These are phyloP conservation scores for Venturia effusa DNA, from an alignment of 2,329 filamentous ascomycete species.

Conservation along the genomic window DNA sequence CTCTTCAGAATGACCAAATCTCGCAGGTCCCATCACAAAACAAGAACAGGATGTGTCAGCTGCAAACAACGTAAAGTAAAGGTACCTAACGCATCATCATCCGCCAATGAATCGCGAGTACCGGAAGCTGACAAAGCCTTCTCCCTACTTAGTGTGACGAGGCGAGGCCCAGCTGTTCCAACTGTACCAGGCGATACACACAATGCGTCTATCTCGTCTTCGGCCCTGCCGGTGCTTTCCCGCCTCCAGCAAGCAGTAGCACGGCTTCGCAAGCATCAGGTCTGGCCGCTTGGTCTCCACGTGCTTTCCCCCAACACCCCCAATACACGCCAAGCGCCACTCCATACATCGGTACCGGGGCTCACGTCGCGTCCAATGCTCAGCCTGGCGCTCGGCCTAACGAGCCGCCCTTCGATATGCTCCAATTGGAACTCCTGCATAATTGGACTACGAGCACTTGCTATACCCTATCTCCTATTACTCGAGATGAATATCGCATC, in stretches of 20 bases:
- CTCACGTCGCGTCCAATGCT: neutral
- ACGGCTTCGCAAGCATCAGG: neutral
- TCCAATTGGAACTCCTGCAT: neutral
- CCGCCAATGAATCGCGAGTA: neutral
- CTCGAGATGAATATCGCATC: slow-evolving; percentile 22
- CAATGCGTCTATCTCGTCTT: neutral
- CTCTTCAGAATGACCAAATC: neutral
- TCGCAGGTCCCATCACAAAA: neutral
- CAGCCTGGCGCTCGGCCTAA: neutral
- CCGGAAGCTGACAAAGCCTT: neutral
- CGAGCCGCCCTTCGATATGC: neutral
- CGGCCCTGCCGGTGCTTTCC: neutral
- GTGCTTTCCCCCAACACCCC: neutral
- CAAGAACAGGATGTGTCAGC: neutral
- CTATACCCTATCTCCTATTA: neutral
- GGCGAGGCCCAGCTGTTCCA: slow-evolving; percentile 38
- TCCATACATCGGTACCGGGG: neutral
- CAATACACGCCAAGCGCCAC: neutral
- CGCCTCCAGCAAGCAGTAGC: neutral
- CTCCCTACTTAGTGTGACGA: slow-evolving; percentile 21
- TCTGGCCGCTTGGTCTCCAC: neutral
- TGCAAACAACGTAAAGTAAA: slow-evolving; percentile 9
- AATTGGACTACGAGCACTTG: neutral
- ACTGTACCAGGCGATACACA: slow-evolving; percentile 29
- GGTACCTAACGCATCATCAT: neutral